These are phyloP conservation scores for Ceratocystis albifundus DNA, from an alignment of 2,329 filamentous ascomycete genomes.

Conservation along the genomic window DNA sequence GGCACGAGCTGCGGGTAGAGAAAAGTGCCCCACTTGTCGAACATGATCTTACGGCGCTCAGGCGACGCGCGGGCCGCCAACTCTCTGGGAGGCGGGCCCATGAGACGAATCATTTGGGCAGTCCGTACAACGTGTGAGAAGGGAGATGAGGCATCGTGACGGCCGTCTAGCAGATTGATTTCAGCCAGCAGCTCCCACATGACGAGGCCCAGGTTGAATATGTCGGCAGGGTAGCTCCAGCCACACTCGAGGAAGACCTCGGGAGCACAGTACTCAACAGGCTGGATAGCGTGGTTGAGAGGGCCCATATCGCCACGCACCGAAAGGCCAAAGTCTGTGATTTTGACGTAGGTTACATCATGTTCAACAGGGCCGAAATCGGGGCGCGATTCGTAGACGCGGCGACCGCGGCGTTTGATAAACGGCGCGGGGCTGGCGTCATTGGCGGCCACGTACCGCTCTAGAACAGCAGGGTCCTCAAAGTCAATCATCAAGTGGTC, in stretches of 20 bases:
- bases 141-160: conserved; percentile 21
- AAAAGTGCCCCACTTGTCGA: conserved; percentile 20
- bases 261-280: conserved; percentile 28
- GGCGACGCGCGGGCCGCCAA: conserved; percentile 25
- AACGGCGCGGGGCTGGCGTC: conserved; percentile 26
- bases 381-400: conserved; percentile 24
- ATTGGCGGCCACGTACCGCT: conserved; percentile 26
- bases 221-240: conserved; percentile 30
- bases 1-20: conserved; percentile 19
- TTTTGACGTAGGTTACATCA: conserved; percentile 21
- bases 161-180: conserved; percentile 26
- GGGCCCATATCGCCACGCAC: conserved; percentile 25
- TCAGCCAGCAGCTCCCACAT: conserved; percentile 29
- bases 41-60: conserved; percentile 18
- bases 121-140: conserved; percentile 27
- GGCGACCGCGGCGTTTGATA: conserved; percentile 25
- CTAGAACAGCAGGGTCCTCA: conserved; percentile 25
- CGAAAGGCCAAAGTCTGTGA: conserved; percentile 28
- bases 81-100: conserved; percentile 27
- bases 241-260: conserved; percentile 29
- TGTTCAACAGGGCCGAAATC: conserved; percentile 27
- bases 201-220: conserved; percentile 28
- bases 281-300: conserved; percentile 28
- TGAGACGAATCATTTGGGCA: conserved; percentile 28
- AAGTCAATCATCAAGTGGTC: conserved; percentile 27